Percentiles rank a stretch among this genome's conserved stretches.
These are phyloP conservation scores for Sextonia rubra DNA, from an alignment of 164 flowering plant species.

Conservation along the genomic window DNA sequence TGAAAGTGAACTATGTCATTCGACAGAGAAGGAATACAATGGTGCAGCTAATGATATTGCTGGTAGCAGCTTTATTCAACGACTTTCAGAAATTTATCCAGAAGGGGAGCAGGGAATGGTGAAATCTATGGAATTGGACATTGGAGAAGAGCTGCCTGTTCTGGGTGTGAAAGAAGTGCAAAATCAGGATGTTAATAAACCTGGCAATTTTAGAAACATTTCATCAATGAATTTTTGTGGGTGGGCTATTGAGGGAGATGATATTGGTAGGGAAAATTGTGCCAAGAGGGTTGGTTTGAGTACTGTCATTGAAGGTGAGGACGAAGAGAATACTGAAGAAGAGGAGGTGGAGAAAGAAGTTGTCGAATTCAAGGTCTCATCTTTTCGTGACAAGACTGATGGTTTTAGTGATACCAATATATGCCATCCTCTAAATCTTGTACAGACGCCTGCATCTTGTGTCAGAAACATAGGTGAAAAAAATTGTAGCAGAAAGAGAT, in stretches of 20 bases:
- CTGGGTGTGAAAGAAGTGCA: constrained; percentile 33
- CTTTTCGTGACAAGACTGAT: constrained; percentile 12
- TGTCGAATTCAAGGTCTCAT: constrained; percentile 57
- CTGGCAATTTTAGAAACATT: not conserved
- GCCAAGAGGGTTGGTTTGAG: constrained; percentile 52
- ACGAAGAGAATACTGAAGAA: constrained; percentile 44
- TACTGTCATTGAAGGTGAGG: constrained; percentile 90
- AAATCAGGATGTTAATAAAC: constrained; percentile 9
- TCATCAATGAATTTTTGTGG: not conserved
- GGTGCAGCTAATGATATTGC: constrained; percentile 24
- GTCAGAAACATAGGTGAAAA: constrained; percentile 11
- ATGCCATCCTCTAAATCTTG: constrained; percentile 15
- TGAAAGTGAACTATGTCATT: constrained; percentile 48
- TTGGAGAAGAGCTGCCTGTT: constrained; percentile 46
- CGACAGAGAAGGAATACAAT: constrained; percentile 27
- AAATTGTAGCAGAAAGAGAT: constrained; percentile 2
- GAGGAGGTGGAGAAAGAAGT: constrained; percentile 83
- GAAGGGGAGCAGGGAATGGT: constrained; percentile 81
- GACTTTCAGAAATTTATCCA: constrained; percentile 48
- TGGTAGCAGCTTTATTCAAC: constrained; percentile 52
- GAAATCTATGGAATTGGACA: constrained; percentile 87
- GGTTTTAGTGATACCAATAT: constrained; percentile 5
- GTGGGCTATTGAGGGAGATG: constrained; percentile 19
- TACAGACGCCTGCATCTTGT: constrained; percentile 10
- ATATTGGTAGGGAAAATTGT: constrained; percentile 22